Percentiles rank a stretch among this genome's conserved stretches.
Evolutionary conservation across 2,329 filamentous ascomycete genomes (phyloP).

Genomic region (Colletotrichum tabaci): DNA sequence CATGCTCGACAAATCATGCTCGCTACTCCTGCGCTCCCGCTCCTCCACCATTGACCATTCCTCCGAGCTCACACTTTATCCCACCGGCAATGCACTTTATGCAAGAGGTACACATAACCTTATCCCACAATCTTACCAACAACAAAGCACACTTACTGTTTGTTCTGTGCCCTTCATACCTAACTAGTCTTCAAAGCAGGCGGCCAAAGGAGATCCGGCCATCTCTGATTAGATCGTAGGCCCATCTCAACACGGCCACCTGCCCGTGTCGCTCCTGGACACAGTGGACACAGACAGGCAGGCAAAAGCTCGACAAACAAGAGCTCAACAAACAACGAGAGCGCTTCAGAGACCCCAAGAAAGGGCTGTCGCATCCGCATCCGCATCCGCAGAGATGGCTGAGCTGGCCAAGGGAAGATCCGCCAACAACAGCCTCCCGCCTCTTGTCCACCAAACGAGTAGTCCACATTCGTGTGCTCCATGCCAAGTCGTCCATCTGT

Average conservation of each 20-base stretch:
- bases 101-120: constrained; percentile 12
- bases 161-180: too few relatives aligned
- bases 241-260: not conserved
- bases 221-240: not conserved
- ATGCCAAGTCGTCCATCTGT: too few relatives aligned
- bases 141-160: too few relatives aligned
- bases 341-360: not conserved
- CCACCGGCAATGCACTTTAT: constrained; percentile 22
- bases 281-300: too few relatives aligned
- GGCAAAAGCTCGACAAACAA: too few relatives aligned
- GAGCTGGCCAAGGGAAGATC: not conserved
- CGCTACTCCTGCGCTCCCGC: constrained; percentile 13
- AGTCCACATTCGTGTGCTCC: too few relatives aligned
- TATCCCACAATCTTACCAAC: not conserved
- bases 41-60: not conserved
- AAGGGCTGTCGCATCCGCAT: not conserved
- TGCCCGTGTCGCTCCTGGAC: too few relatives aligned
- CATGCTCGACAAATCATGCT: not conserved
- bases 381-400: constrained; percentile 21
- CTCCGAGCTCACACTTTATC: constrained; percentile 12
- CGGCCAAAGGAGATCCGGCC: not conserved
- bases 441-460: not conserved
- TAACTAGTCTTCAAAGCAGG: not conserved
- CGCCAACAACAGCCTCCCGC: not conserved
- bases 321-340: not conserved